Conservation (phyloP, 257 asterid genomes). For the Vinca minor region DNA sequence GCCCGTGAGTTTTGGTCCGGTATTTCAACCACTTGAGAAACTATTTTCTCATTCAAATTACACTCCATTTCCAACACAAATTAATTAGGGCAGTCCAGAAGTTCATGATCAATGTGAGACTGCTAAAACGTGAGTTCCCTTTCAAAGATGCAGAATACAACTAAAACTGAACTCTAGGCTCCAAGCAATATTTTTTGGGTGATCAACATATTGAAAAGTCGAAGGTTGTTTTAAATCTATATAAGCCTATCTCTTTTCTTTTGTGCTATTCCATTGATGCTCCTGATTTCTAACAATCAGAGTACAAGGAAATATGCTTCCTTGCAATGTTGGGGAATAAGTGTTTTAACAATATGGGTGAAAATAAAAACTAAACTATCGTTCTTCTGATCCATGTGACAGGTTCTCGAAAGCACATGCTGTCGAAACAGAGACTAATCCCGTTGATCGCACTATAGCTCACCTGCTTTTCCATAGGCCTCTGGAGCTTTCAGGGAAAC, state of each 20-base stretch:
- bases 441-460: slow-evolving; percentile 79
- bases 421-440: slow-evolving; percentile 70
- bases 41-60: no score
- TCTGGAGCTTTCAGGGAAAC: slow-evolving; percentile 40
- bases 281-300: neutral
- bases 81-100: neutral
- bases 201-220: neutral
- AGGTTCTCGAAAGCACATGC: slow-evolving; percentile 50
- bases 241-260: neutral
- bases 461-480: slow-evolving; percentile 80
- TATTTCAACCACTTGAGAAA: no score
- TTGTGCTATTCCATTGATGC: neutral
- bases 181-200: no score
- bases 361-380: neutral
- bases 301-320: neutral
- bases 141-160: neutral
- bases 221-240: neutral
- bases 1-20: no score
- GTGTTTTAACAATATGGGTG: neutral
- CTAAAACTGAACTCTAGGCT: neutral
- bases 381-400: slow-evolving; percentile 3
- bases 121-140: no score
- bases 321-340: neutral
- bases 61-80: neutral
- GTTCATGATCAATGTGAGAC: neutral